Evolutionary conservation across 2,329 filamentous ascomycete species (phyloP).

Genomic region (Fonsecaea erecta): DNA sequence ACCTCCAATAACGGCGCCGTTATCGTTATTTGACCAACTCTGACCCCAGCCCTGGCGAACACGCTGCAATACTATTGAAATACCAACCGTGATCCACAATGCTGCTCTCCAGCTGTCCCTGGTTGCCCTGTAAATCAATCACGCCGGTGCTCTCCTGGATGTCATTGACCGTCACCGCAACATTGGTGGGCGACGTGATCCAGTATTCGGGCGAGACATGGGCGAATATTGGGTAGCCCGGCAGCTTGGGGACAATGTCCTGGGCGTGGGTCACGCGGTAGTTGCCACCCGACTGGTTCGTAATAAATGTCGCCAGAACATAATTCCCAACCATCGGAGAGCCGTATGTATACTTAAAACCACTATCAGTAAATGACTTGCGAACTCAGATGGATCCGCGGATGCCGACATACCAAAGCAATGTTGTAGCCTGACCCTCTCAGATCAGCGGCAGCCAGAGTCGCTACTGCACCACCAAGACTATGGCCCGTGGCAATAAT

Average conservation of each 20-base stretch:
- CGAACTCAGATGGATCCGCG: neutral
- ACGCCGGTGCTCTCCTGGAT: slow-evolving; percentile 43
- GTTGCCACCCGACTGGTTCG: slow-evolving; percentile 41
- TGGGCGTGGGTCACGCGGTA: slow-evolving; percentile 48
- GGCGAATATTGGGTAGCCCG: slow-evolving; percentile 42
- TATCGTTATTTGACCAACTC: slow-evolving; percentile 1
- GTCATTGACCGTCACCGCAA: slow-evolving; percentile 41
- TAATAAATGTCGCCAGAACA: slow-evolving; percentile 47
- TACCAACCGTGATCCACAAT: slow-evolving; percentile 46
- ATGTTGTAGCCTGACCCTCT: slow-evolving; percentile 46
- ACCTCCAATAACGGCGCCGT: neutral
- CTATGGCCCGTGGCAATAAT: slow-evolving; percentile 57
- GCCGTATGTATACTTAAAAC: slow-evolving; percentile 49
- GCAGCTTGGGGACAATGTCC: slow-evolving; percentile 48
- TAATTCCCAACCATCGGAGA: slow-evolving; percentile 49
- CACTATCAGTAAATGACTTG: slow-evolving; percentile 1
- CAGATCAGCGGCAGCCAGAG: slow-evolving; percentile 52
- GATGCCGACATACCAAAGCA: slow-evolving; percentile 46
- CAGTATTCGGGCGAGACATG: slow-evolving; percentile 50
- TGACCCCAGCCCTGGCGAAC: slow-evolving; percentile 17
- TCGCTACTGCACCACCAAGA: slow-evolving; percentile 58
- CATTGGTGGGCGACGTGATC: slow-evolving; percentile 44
- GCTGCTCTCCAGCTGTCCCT: slow-evolving; percentile 38
- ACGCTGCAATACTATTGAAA: slow-evolving; percentile 38
- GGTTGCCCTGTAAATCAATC: slow-evolving; percentile 44